Conservation (phyloP, 2,329 filamentous ascomycete genomes). For the Emmonsiellopsis sp. region DNA sequence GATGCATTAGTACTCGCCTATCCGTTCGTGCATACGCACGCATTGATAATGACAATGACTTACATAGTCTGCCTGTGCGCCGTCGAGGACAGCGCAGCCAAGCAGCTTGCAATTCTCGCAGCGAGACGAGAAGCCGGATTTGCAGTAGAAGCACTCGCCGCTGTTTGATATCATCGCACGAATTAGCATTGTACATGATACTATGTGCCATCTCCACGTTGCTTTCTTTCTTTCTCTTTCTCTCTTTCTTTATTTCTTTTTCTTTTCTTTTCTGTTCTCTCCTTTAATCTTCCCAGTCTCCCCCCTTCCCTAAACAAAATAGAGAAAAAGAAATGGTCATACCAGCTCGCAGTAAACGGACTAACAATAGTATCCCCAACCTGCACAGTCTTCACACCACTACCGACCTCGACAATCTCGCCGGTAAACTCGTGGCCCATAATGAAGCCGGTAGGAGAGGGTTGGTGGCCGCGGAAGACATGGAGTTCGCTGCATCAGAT, state of each 20-base stretch:
- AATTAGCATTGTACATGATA: not conserved
- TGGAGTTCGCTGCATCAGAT: slow-evolving; percentile 63
- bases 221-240: not conserved
- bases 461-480: slow-evolving; percentile 72
- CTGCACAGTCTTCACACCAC: slow-evolving; percentile 56
- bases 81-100: slow-evolving; percentile 59
- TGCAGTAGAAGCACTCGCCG: slow-evolving; percentile 76
- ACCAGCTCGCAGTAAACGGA: slow-evolving; percentile 77
- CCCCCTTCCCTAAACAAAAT: too few species aligned
- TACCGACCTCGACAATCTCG: slow-evolving; percentile 57
- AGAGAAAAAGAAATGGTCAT: slow-evolving; percentile 17
- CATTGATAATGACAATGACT: slow-evolving; percentile 13
- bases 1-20: too few species aligned
- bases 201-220: not conserved
- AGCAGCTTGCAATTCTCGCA: slow-evolving; percentile 64
- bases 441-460: slow-evolving; percentile 54
- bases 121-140: slow-evolving; percentile 63
- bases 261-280: not conserved
- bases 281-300: not conserved
- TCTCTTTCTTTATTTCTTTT: not conserved
- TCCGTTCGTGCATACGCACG: too few species aligned
- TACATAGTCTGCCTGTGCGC: slow-evolving; percentile 71
- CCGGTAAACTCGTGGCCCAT: slow-evolving; percentile 82
- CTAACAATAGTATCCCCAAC: slow-evolving; percentile 71
- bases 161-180: slow-evolving; percentile 23